Base-by-base conservation (phyloP, 345 rosid genomes). In the Pistacia atlantica region DNA sequence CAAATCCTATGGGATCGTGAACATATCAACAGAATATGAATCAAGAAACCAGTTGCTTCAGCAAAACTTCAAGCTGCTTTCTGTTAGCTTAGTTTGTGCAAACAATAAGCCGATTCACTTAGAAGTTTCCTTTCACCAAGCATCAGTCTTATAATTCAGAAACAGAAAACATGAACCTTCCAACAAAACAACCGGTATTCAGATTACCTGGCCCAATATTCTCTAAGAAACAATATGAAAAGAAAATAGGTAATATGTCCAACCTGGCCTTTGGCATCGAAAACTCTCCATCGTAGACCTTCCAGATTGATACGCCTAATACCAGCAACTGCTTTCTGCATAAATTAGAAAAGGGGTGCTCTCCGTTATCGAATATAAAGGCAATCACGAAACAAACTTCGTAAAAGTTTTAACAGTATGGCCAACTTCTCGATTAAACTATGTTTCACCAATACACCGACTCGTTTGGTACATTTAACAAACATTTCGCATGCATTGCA, bases 191-290 rank as follows among this genome's bases (percentile, higher is more conserved):
- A 42, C 10, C 8, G 9, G 9, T 42, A 42, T 42, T 7, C 46
- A 42, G 46, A 4, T 52, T 18, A 31, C 56, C 46, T 59, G 64
- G 18, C 57, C 56, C 6, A 45, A 54, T 25, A 65, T 25, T 65
- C 68, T 22, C 61, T 9, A 11, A 55, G 67, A 9, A 52, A 5
- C 56, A 72, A 0, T 11, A 13, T 28, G 55, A 33, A 57, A 54
- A 33, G 35, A 56, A 68, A 57, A 37, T 1, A 58, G 46, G 0
- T 9, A 20, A 20, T 5, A 70, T n/a, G 31, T 1, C 76, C 68
- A 81, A 96, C 99, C 95, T 97, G 97, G 86, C 94, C 99, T 83
- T 89, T 92, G 61, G 99, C 99, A 91, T 97, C 99, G 77, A 97
- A 97, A 12, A 97, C 97, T 78, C 89, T 87, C 99, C 99, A 97